These are phyloP conservation scores for Discostella pseudostelligera DNA, from an alignment of 108 stramenopile genomes.

Conservation along the genomic window DNA sequence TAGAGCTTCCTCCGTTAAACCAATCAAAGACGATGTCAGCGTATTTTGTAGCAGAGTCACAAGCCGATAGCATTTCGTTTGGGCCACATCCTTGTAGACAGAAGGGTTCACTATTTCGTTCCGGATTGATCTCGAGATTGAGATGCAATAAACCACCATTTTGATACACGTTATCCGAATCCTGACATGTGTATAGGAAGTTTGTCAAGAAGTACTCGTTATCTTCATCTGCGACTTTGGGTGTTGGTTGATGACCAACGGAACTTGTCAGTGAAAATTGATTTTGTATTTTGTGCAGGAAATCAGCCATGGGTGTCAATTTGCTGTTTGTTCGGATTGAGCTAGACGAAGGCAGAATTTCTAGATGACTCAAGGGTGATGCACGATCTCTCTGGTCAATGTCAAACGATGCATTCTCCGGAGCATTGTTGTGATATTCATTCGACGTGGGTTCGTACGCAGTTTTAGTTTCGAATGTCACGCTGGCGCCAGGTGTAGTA, in stretches of 20 bases:
- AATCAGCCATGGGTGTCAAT: conserved; percentile 10
- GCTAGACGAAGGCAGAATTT: conserved; percentile 7
- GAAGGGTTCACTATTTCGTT: conserved; percentile 14
- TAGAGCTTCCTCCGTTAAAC: conserved; percentile 7
- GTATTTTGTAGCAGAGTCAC: conserved; percentile 20
- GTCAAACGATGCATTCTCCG: neutral
- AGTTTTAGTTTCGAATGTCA: conserved; percentile 6
- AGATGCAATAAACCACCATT: conserved; percentile 9
- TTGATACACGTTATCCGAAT: neutral
- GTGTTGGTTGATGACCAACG: neutral
- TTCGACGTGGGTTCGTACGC: neutral
- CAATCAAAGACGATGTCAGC: conserved; percentile 26
- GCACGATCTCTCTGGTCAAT: conserved; percentile 1
- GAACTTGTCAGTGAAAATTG: conserved; percentile 23
- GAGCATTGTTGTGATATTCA: neutral
- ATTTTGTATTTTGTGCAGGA: conserved; percentile 32
- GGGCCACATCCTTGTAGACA: conserved; percentile 24
- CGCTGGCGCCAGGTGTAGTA: neutral
- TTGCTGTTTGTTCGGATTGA: conserved; percentile 2
- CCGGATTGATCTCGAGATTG: conserved; percentile 36
- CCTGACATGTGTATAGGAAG: conserved; percentile 29
- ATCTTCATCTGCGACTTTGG: conserved; percentile 6
- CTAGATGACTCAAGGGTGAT: conserved; percentile 1
- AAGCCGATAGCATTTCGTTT: conserved; percentile 17
- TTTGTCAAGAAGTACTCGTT: conserved; percentile 31